Conservation (phyloP, 352 stramenopile genomes). For the Aphanomyces stellatus region DNA sequence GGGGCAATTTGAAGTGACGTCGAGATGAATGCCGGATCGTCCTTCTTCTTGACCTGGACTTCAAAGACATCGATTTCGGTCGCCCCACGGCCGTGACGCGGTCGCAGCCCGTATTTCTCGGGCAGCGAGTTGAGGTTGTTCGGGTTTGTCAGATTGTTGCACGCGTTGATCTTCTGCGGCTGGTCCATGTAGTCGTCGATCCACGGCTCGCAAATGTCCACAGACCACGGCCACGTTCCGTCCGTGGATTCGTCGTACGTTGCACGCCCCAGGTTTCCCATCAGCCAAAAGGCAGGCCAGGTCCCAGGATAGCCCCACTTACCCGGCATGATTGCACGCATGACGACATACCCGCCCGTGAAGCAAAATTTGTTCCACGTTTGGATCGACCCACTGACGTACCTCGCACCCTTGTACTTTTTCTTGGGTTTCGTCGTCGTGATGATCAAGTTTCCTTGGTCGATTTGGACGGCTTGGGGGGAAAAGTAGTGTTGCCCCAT, state of each 20-base stretch:
- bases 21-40: constrained; percentile 86
- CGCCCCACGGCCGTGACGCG: constrained; percentile 86
- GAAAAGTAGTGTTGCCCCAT: constrained; percentile 97
- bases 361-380: constrained; percentile 99
- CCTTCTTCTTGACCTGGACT: constrained; percentile 71
- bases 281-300: constrained; percentile 97
- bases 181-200: constrained; percentile 85
- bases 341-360: constrained; percentile 94
- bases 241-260: constrained; percentile 91
- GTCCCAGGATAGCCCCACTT: constrained; percentile 91
- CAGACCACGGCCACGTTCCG: constrained; percentile 96
- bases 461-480: constrained; percentile 84
- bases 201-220: constrained; percentile 81
- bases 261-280: constrained; percentile 95
- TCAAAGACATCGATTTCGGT: constrained; percentile 97
- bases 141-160: constrained; percentile 90
- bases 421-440: constrained; percentile 78
- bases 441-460: constrained; percentile 92
- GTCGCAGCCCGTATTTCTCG: constrained; percentile 87
- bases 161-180: constrained; percentile 92
- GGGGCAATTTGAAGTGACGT: constrained; percentile 90
- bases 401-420: constrained; percentile 60
- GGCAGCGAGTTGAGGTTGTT: constrained; percentile 77
- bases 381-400: constrained; percentile 92
- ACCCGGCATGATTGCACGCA: constrained; percentile 89